phyloP scores from a whole-genome alignment of 805 yeast species.

The Tetrapisispora namnaoensis region DNA sequence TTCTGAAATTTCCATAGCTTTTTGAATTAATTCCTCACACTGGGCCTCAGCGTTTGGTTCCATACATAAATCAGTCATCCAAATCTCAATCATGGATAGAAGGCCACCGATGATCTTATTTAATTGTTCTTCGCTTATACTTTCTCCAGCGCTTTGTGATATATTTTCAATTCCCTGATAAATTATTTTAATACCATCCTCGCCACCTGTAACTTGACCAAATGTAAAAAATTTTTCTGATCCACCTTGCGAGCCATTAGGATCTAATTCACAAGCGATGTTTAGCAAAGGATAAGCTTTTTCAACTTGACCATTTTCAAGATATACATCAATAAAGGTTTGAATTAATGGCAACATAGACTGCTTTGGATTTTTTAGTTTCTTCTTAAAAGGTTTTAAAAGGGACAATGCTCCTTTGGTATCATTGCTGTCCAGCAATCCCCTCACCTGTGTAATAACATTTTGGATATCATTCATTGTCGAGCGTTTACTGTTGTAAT shows the following conservation, averaged over 20 bases:
- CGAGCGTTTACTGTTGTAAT: too few relatives aligned
- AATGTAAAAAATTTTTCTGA: slow-evolving; percentile 79
- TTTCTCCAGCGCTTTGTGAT: slow-evolving; percentile 17
- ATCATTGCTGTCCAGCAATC: slow-evolving; percentile 18
- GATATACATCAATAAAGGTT: slow-evolving; percentile 61
- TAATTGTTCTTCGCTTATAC: slow-evolving; percentile 32
- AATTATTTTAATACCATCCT: slow-evolving; percentile 54
- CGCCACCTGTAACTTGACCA: slow-evolving; percentile 86
- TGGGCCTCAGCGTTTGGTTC: slow-evolving; percentile 74
- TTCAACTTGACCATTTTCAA: slow-evolving; percentile 75
- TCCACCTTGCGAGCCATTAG: slow-evolving; percentile 47
- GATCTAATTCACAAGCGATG: slow-evolving; percentile 59
- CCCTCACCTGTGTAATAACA: slow-evolving; percentile 16
- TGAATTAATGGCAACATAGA: slow-evolving; percentile 41
- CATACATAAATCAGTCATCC: slow-evolving; percentile 98
- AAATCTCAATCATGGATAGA: slow-evolving; percentile 80
- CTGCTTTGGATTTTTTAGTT: slow-evolving; percentile 14
- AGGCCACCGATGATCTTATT: slow-evolving; percentile 67
- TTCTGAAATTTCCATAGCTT: slow-evolving; percentile 51
- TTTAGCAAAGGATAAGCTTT: slow-evolving; percentile 57
- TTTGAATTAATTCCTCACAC: slow-evolving; percentile 63
- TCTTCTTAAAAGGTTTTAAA: slow-evolving; percentile 28
- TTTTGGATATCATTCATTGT: slow-evolving; percentile 12
- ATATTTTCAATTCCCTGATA: slow-evolving; percentile 48
- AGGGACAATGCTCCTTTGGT: slow-evolving; percentile 29